A percentile compares a stretch with the other conserved stretches of the same genome.
Evolutionary conservation across 2,329 filamentous ascomycete species (phyloP).

Genomic region (Stachybotrys chartarum): DNA sequence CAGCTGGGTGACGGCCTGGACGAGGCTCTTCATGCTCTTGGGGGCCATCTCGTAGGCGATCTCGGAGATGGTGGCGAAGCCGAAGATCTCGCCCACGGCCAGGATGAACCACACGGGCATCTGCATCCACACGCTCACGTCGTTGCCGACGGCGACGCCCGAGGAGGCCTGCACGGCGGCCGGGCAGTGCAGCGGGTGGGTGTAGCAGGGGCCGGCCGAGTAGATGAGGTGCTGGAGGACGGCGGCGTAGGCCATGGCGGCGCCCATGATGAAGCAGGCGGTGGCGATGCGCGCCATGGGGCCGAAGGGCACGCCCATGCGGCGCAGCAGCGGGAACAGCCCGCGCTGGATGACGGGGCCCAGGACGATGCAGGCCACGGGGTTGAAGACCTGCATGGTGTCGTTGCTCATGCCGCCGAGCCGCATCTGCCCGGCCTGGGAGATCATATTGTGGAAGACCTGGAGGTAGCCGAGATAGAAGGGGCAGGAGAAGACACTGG

Average conservation of each 20-base stretch:
- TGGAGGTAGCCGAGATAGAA: constrained; percentile 40
- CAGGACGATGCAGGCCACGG: constrained; percentile 44
- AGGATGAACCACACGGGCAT: constrained; percentile 29
- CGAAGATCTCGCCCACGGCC: constrained; percentile 33
- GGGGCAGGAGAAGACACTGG: background rate
- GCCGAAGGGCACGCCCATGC: constrained; percentile 38
- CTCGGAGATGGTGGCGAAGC: constrained; percentile 31
- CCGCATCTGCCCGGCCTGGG: constrained; percentile 46
- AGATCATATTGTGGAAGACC: constrained; percentile 46
- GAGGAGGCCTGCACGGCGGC: constrained; percentile 1
- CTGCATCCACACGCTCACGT: constrained; percentile 31
- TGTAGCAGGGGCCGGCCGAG: constrained; percentile 9
- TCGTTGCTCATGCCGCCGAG: constrained; percentile 48
- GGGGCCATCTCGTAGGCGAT: constrained; percentile 35
- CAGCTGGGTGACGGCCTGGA: constrained; percentile 18
- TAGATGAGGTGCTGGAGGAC: constrained; percentile 38
- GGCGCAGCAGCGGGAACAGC: constrained; percentile 43
- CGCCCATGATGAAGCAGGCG: constrained; percentile 39
- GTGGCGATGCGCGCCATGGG: constrained; percentile 45
- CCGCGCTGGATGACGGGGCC: constrained; percentile 45
- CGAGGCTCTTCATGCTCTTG: constrained; percentile 26
- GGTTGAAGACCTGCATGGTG: constrained; percentile 46
- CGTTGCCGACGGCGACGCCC: constrained; percentile 8
- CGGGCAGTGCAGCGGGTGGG: constrained; percentile 15
- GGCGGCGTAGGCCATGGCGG: constrained; percentile 40